phyloP scores from a whole-genome alignment of 225 moss, liverwort and hornwort genomes.

The Climacium dendroides region DNA sequence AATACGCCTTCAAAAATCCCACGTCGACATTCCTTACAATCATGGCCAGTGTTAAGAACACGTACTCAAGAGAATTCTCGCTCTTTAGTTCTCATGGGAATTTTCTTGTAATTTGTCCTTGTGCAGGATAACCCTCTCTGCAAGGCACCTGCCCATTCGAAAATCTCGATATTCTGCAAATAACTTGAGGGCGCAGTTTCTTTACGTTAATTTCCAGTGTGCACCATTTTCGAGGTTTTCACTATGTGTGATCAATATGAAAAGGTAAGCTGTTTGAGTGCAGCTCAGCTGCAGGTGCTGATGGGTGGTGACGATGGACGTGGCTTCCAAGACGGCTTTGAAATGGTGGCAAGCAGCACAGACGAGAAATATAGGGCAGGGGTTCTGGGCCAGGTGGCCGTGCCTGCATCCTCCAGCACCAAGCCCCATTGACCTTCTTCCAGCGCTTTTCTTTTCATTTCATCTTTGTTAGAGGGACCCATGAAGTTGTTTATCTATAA shows the following conservation, averaged over 20 bases:
- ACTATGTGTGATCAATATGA: background rate
- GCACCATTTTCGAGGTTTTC: background rate
- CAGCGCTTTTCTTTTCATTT: background rate
- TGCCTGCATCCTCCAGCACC: background rate
- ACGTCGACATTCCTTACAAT: too few relatives aligned
- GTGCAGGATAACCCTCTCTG: too few relatives aligned
- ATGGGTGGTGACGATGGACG: background rate
- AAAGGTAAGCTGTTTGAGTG: background rate
- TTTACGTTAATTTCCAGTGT: background rate
- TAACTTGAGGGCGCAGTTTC: too few relatives aligned
- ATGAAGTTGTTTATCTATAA: too few relatives aligned
- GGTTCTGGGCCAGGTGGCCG: background rate
- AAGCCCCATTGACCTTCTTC: background rate
- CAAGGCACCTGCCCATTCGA: background rate
- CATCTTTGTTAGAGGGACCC: too few relatives aligned
- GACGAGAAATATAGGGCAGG: background rate
- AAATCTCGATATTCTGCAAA: background rate
- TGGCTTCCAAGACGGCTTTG: background rate
- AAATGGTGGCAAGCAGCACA: background rate
- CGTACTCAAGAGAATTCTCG: background rate
- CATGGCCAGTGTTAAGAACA: too few relatives aligned
- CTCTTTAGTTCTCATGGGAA: background rate
- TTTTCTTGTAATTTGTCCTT: background rate
- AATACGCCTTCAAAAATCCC: too few relatives aligned
- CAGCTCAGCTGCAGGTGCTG: background rate